Percentiles rank a stretch among this genome's conserved stretches.
These are phyloP conservation scores for Microsporum audouinii DNA, from an alignment of 2,329 filamentous ascomycete genomes.

Conservation along the genomic window DNA sequence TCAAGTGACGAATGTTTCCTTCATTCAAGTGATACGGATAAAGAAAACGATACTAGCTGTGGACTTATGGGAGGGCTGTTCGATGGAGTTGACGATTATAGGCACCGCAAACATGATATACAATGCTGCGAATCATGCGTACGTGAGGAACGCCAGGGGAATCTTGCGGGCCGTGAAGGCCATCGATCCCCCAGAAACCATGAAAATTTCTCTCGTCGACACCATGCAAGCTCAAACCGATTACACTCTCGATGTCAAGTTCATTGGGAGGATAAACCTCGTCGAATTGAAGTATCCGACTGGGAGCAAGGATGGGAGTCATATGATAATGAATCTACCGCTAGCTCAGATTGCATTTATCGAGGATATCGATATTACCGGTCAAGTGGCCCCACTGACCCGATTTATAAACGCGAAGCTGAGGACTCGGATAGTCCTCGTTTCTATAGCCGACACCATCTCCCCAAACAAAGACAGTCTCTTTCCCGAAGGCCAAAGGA, in stretches of 20 bases:
- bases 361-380: not conserved
- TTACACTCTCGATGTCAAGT: not conserved
- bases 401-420: not conserved
- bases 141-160: not conserved
- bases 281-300: not conserved
- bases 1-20: slow-evolving; percentile 4
- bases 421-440: slow-evolving; percentile 1
- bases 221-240: not conserved
- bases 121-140: not conserved
- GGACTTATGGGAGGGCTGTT: slow-evolving; percentile 10
- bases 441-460: not conserved
- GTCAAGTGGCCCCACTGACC: not conserved
- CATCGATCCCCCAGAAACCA: not conserved
- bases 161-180: not conserved
- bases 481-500: not conserved
- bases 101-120: not conserved
- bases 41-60: not conserved
- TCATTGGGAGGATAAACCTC: not conserved
- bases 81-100: slow-evolving; percentile 8
- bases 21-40: not conserved
- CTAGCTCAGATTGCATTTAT: not conserved
- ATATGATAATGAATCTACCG: not conserved
- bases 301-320: not conserved
- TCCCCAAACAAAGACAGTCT: not conserved
- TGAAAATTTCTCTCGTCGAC: not conserved